Base-by-base conservation (phyloP, 495 filamentous ascomycete species). In the Podospora tetraspora region DNA sequence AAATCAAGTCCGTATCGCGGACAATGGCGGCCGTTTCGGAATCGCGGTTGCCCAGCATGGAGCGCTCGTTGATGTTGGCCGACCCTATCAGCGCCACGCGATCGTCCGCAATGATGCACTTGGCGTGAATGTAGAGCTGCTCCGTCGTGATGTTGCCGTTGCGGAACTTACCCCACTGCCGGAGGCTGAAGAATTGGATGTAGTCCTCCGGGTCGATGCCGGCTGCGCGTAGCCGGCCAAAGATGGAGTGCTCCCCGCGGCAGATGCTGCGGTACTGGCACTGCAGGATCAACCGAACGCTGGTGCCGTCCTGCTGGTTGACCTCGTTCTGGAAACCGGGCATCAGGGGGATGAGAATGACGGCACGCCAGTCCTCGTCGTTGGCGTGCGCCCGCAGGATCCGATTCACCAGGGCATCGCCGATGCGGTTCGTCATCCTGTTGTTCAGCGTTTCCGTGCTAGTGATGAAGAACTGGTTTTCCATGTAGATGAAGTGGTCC, bases 401-500 rank as follows among this genome's bases (percentile, higher is more conserved):
- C 61, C 95, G 89, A 74, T 96, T 91, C 11, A 98, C 96, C 61
- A 99, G 81, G 3, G 95, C 94, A 81, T 99, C 95, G 25, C 96
- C 94, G 72, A 99, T 97, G 68, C 87, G 84, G 72, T 99, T 99
- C 74, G 94, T 87, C 67, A 99, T 94, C 74, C 89, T 91, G 59
- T 87, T 90, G 52, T 91, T 91, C 66, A 96, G 88, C 19, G 94
- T 92, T 71, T 94, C 90, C 67, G 92, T 96, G 66, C 91, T 96
- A 65, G 89, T 95, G 80, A 99, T 91, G 80, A 96, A 99, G 82
- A 99, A 99, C 77, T 99, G 95, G 76, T 99, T 99, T 74, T 99
- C 95, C 69, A 99, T 96, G 77, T 99, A 98, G 67, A 99, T 92
- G 69, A 98, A 97, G 73, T 98, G 95, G 61, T 99, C 93, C 10